phyloP scores from a whole-genome alignment of 2,329 filamentous ascomycete genomes.

The Pyrenochaeta sp. region DNA sequence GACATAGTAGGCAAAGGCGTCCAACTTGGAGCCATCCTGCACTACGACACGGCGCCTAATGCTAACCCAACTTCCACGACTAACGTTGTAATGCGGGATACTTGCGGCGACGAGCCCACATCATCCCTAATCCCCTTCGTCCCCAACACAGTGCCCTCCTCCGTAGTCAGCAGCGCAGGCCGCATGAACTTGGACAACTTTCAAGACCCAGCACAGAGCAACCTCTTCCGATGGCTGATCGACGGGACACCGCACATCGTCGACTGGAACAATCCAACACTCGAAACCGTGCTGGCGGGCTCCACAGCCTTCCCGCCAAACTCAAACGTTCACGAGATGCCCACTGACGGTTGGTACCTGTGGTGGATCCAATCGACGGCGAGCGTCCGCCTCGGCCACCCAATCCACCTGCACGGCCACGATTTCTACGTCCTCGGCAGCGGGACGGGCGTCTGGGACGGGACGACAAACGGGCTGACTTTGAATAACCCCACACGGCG shows the following conservation, averaged over 20 bases:
- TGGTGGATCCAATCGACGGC: conserved; percentile 56
- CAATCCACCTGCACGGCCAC: conserved; percentile 52
- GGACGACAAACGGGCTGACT: conserved; percentile 37
- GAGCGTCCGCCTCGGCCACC: conserved; percentile 46
- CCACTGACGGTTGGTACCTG: conserved; percentile 51
- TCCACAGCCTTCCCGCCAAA: conserved; percentile 30
- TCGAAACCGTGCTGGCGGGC: conserved; percentile 52
- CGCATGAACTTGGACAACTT: conserved; percentile 41
- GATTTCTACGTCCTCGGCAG: conserved; percentile 53
- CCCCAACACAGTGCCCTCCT: conserved; percentile 47
- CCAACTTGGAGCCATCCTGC: conserved; percentile 48
- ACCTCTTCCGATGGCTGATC: conserved; percentile 54
- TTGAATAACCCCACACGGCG: conserved; percentile 50
- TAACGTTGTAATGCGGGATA: conserved; percentile 38
- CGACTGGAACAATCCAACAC: conserved; percentile 53
- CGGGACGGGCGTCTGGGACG: conserved; percentile 47
- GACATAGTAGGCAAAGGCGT: conserved; percentile 35
- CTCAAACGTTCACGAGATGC: conserved; percentile 40
- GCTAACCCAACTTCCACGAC: conserved; percentile 44
- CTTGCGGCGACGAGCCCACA: conserved; percentile 49
- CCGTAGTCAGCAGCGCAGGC: conserved; percentile 32
- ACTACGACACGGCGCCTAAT: conserved; percentile 47
- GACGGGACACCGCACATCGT: conserved; percentile 49
- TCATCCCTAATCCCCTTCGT: conserved; percentile 49
- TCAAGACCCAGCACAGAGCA: conserved; percentile 40